These are phyloP conservation scores for Arabis alpina DNA, from an alignment of 345 rosid genomes.

Conservation along the genomic window DNA sequence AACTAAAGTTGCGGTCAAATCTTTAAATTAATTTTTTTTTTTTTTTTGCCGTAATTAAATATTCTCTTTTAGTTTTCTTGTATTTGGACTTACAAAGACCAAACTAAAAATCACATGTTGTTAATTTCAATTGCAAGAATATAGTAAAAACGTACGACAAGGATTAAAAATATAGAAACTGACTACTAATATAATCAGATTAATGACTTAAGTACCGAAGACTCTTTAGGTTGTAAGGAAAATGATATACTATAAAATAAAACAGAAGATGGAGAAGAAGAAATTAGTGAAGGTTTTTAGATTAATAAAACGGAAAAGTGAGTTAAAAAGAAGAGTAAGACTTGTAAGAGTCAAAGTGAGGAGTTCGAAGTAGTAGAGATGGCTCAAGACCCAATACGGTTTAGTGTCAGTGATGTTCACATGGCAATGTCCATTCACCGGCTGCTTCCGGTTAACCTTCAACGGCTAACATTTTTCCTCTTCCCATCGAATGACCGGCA, in stretches of 20 bases:
- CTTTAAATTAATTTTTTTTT: too few relatives aligned
- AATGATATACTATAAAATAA: neutral
- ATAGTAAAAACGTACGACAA: constrained; percentile 15
- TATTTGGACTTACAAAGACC: constrained; percentile 31
- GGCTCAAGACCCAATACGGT: constrained; percentile 53
- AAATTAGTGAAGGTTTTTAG: constrained; percentile 29
- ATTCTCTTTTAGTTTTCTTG: neutral
- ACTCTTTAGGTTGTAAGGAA: neutral
- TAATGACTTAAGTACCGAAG: constrained; percentile 10
- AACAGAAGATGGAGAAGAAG: neutral
- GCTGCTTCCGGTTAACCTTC: constrained; percentile 27
- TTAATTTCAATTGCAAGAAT: constrained; percentile 18
- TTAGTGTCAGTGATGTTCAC: constrained; percentile 58
- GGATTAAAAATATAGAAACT: neutral
- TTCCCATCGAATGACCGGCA: constrained; percentile 34
- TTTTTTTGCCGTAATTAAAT: too few relatives aligned
- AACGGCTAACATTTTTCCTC: constrained; percentile 36
- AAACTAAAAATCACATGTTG: constrained; percentile 23
- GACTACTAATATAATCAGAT: constrained; percentile 13
- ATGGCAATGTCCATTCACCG: constrained; percentile 51
- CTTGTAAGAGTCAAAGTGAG: constrained; percentile 52
- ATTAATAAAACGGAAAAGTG: constrained; percentile 20
- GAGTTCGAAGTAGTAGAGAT: constrained; percentile 53
- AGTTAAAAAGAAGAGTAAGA: constrained; percentile 38
- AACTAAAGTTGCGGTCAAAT: constrained; percentile 26